Evolutionary conservation across 352 stramenopile genomes (phyloP).

Genomic region (Pythium sukuiense): DNA sequence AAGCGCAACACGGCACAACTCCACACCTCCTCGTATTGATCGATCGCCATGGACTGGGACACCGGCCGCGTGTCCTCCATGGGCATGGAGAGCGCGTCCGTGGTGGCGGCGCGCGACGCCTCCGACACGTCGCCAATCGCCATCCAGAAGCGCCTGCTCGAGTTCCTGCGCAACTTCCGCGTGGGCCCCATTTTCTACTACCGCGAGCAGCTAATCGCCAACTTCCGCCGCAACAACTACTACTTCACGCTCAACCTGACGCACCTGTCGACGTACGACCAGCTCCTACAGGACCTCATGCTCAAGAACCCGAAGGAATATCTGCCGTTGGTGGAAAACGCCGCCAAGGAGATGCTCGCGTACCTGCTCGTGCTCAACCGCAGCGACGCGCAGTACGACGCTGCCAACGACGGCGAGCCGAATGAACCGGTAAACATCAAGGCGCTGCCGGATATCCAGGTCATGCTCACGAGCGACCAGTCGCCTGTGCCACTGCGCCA

Average conservation of each 20-base stretch:
- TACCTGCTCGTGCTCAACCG: conserved; percentile 61
- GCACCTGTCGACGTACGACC: conserved; percentile 86
- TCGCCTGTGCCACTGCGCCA: conserved; percentile 64
- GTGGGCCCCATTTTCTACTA: conserved; percentile 88
- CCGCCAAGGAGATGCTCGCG: conserved; percentile 75
- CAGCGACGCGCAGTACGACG: conserved; percentile 36
- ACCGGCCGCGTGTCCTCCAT: conserved; percentile 74
- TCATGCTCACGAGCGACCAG: conserved; percentile 83
- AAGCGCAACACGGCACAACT: neutral
- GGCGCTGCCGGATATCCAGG: conserved; percentile 73
- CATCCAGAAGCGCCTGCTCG: conserved; percentile 63
- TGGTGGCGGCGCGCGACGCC: conserved; percentile 45
- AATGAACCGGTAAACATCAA: conserved; percentile 32
- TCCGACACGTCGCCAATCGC: conserved; percentile 54
- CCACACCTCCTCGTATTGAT: neutral
- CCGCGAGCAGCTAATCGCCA: conserved; percentile 86
- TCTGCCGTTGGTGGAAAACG: conserved; percentile 82
- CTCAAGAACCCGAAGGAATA: conserved; percentile 85
- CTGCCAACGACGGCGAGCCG: conserved; percentile 6
- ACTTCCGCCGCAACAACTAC: conserved; percentile 72
- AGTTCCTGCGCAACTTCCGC: conserved; percentile 89
- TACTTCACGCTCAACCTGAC: conserved; percentile 84
- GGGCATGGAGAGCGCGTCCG: conserved; percentile 70
- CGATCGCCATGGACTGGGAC: conserved; percentile 77
- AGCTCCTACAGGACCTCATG: conserved; percentile 83